Percentiles rank a stretch among this genome's conserved stretches.
phyloP scores from a whole-genome alignment of 2,329 filamentous ascomycete species.

The Aspergillus brunneoviolaceus region DNA sequence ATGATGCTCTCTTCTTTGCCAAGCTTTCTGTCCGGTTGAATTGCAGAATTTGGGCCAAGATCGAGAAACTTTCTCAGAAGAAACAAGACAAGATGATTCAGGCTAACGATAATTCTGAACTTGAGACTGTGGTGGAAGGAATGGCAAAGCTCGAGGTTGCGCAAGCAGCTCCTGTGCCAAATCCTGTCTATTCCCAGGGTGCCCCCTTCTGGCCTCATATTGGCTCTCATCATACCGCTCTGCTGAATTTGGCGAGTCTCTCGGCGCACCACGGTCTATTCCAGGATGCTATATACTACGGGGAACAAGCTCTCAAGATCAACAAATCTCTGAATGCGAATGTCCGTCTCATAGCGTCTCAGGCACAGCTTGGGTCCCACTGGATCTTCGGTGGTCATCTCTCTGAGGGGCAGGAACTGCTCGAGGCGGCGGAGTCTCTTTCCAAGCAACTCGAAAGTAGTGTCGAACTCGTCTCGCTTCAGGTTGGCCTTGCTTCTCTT shows the following conservation, averaged over 20 bases:
- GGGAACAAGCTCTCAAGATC: conserved; percentile 77
- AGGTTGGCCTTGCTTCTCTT: conserved; percentile 46
- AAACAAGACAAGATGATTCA: conserved; percentile 32
- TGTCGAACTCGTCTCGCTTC: conserved; percentile 52
- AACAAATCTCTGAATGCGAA: conserved; percentile 66
- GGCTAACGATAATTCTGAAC: conserved; percentile 25
- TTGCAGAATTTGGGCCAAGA: conserved; percentile 51
- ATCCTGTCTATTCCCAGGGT: conserved; percentile 51
- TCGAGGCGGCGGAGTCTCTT: conserved; percentile 59
- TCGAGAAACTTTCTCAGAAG: conserved; percentile 46
- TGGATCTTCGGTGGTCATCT: conserved; percentile 52
- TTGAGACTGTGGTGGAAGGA: conserved; percentile 40
- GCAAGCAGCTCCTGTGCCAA: conserved; percentile 39
- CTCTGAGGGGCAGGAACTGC: conserved; percentile 54
- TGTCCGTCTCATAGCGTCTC: conserved; percentile 51
- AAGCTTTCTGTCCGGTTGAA: conserved; percentile 52
- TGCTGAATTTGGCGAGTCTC: conserved; percentile 72
- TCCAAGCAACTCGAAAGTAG: conserved; percentile 53
- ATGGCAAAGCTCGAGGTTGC: conserved; percentile 42
- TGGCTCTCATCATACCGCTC: conserved; percentile 67
- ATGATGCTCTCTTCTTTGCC: conserved; percentile 49
- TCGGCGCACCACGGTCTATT: conserved; percentile 84
- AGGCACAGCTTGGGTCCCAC: conserved; percentile 48
- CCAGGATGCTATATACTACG: conserved; percentile 83
- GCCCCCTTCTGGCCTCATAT: conserved; percentile 80